Percentiles rank a stretch among this genome's conserved stretches.
Evolutionary conservation across 768 basidiomycete species (phyloP).

Genomic region (Thelephora ganbajun): DNA sequence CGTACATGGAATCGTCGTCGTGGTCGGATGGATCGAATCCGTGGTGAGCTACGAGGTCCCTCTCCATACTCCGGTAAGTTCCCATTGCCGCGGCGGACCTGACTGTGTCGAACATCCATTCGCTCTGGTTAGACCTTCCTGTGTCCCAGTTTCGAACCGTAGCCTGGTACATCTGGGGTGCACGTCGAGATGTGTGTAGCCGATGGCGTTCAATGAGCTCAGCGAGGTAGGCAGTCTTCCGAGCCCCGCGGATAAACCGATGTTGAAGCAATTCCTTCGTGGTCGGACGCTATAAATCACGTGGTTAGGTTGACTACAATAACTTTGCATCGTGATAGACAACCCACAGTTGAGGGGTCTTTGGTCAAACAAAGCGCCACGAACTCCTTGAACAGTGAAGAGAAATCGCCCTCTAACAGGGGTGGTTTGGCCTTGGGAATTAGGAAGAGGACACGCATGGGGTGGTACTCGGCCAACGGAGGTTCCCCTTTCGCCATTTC

Average conservation of each 20-base stretch:
- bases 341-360: conserved; percentile 62
- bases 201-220: conserved; percentile 83
- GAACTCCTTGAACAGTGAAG: conserved; percentile 84
- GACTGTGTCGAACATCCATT: conserved; percentile 94
- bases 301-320: conserved; percentile 6
- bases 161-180: conserved; percentile 36
- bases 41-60: conserved; percentile 50
- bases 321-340: not conserved
- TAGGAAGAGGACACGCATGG: conserved; percentile 95
- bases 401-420: conserved; percentile 75
- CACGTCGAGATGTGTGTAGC: conserved; percentile 38
- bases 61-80: conserved; percentile 59
- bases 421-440: conserved; percentile 97
- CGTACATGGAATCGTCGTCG: conserved; percentile 22
- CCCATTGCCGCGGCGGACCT: conserved; percentile 62
- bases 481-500: conserved; percentile 98
- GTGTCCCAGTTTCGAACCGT: conserved; percentile 62
- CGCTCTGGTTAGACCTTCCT: conserved; percentile 56
- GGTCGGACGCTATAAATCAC: conserved; percentile 62
- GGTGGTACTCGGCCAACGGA: conserved; percentile 92
- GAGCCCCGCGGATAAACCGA: conserved; percentile 77
- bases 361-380: conserved; percentile 84
- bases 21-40: conserved; percentile 29
- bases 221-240: conserved; percentile 68
- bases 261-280: conserved; percentile 91